Base-by-base conservation (phyloP, 2,329 filamentous ascomycete species). In the Diaporthe sp. region DNA sequence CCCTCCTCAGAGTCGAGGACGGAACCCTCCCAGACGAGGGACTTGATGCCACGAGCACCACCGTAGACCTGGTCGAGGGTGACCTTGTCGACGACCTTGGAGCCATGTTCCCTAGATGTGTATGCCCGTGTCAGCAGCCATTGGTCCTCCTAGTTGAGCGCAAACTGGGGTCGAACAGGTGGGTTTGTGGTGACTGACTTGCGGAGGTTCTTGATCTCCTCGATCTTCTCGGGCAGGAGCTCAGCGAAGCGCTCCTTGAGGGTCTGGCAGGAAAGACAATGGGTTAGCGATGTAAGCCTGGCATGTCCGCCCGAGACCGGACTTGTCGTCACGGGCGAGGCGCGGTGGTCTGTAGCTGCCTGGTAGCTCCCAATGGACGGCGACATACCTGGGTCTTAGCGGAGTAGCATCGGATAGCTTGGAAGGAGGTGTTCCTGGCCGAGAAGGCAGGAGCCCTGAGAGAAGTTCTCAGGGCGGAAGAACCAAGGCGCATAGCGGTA, bases 11-110 rank as follows among this genome's bases (percentile, higher is more conserved):
- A 91, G 88, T 99, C 97, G 82, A 99, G 94, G 81, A 99, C 97
- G 82, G 97, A 99, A 82, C 96, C 93, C 89, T 99, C 97, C 97
- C 97, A 99, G 82, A 99, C 97, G 77, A 99, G 93, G 81, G 93
- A 93, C 92, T 98, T 99, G 89, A 99, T 97, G 83, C 97, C 96
- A 89, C 97, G 96, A 83, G 97, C 97, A 92, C 97, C 97, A 85
- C 97, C 97, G 86, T 98, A 99, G 84, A 98, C 97, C 89, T 99
- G 97, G 90, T 98, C 97, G 79, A 99, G 94, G 77, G 97, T 99
- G 85, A 99, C 95, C 91, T 98, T 95, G 86, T 97, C 96, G 80
- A 99, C 85, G 82, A 98, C 95, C 89, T 96, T 98, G 90, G 90
- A 94, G 85, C 97, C 97, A 86, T 97, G 92, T 84, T 98, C 96